Evolutionary conservation across 768 basidiomycete genomes (phyloP).

Genomic region (Amanita exitialis): DNA sequence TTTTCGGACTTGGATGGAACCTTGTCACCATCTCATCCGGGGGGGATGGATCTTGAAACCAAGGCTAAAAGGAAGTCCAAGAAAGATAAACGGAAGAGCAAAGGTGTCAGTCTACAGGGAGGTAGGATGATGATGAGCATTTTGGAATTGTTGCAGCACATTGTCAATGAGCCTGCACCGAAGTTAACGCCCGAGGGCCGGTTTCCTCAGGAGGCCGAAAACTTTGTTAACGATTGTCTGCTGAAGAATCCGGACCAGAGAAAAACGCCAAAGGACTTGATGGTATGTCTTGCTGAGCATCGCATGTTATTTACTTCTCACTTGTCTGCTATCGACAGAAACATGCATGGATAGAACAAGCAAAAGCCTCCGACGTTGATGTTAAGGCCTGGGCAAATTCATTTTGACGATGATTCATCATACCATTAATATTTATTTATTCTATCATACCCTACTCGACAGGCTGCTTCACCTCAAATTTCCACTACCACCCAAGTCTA

Average conservation of each 20-base stretch:
- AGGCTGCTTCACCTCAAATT: not conserved
- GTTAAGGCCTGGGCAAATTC: conserved; percentile 76
- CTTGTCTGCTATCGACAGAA: conserved; percentile 31
- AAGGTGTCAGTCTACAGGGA: conserved; percentile 88
- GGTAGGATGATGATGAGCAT: conserved; percentile 98
- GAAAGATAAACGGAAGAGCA: conserved; percentile 81
- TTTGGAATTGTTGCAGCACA: conserved; percentile 91
- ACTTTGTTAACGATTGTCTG: conserved; percentile 85
- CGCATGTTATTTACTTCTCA: not conserved
- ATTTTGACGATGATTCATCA: conserved; percentile 27
- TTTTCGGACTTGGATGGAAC: conserved; percentile 76
- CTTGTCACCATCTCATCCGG: conserved; percentile 61
- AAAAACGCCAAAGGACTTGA: conserved; percentile 79
- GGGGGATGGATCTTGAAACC: conserved; percentile 34
- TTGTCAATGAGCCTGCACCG: conserved; percentile 97
- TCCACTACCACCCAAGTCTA: not conserved
- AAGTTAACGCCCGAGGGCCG: conserved; percentile 65
- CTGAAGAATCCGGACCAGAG: conserved; percentile 81
- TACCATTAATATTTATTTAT: conserved; percentile 2
- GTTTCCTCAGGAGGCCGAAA: conserved; percentile 62
- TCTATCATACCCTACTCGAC: not conserved
- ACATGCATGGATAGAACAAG: conserved; percentile 64
- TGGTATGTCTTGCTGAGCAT: conserved; percentile 36
- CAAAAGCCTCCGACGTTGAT: conserved; percentile 52
- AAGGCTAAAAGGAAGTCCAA: conserved; percentile 31